Base-by-base conservation (phyloP, 2,329 filamentous ascomycete genomes). In the Aspergillus piperis region DNA sequence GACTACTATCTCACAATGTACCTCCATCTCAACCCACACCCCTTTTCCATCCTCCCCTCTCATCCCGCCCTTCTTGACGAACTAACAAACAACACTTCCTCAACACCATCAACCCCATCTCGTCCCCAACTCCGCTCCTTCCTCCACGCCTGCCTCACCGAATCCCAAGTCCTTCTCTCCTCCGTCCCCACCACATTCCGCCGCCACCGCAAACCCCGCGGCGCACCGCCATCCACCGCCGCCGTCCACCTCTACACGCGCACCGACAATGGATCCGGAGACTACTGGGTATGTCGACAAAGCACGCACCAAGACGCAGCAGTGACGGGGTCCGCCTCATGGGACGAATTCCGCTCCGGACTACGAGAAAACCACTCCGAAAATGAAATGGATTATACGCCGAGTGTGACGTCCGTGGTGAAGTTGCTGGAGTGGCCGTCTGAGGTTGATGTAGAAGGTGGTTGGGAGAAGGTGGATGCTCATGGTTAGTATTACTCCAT, bases 361-460 rank as follows among this genome's bases (percentile, higher is more conserved):
- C 57, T 80, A 47, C 70, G 73, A 30, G 67, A 73, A 8, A 63
- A 77, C 17, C 78, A 79, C 65, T 74, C 75, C 6, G 67, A 72
- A 59, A 71, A 79, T 64, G 78, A 79, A 61, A 70, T 71, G 71
- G 73, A 72, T 32, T 80, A 79, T 64, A 79, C 76, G 30, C 75
- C 75, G 5, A 77, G 68, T 48, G 70, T 77, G 8, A 68, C 65
- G 2, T 53, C 64, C 3, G 68, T 75, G 10, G 69, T 74, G 54
- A 59, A 59, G 27, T 49, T 77, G 30, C 27, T 75, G 49, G 60
- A 71, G 19, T 77, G 74, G 74, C 57, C 63, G 3, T 39, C 58
- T 3, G 54, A 62, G n/a, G 25, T 61, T 17, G 60, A 64, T 21
- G 32, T 66, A 0, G 61, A 64, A 8, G 64, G 62, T 2, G 63